These are phyloP conservation scores for Meyerozyma athensensis DNA, from an alignment of 1,139 yeast species.

Conservation along the genomic window DNA sequence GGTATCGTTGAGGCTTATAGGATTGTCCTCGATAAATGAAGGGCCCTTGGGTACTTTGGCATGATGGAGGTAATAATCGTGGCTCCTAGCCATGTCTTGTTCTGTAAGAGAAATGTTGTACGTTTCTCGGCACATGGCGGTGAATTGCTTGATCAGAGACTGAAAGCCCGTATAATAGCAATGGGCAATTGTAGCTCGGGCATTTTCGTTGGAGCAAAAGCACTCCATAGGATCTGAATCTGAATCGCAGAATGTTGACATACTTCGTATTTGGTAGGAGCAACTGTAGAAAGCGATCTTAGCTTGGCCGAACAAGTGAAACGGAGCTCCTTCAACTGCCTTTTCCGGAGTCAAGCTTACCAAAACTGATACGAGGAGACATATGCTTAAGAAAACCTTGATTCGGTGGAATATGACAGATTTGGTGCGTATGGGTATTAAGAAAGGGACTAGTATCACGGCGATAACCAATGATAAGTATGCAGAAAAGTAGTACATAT, in stretches of 20 bases:
- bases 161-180: slow-evolving; percentile 28
- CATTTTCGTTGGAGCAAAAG: slow-evolving; percentile 27
- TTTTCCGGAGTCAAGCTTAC: slow-evolving; percentile 27
- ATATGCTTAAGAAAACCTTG: slow-evolving; percentile 10
- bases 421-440: slow-evolving; percentile 13
- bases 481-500: slow-evolving; percentile 19
- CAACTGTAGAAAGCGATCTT: slow-evolving; percentile 32
- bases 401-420: background rate
- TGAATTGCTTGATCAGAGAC: slow-evolving; percentile 20
- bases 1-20: slow-evolving; percentile 24
- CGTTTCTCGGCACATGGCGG: slow-evolving; percentile 23
- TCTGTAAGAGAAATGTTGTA: slow-evolving; percentile 24
- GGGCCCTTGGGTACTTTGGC: slow-evolving; percentile 24
- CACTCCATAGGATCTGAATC: slow-evolving; percentile 15
- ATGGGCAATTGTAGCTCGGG: slow-evolving; percentile 39
- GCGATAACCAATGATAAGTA: slow-evolving; percentile 16
- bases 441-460: slow-evolving; percentile 17
- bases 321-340: slow-evolving; percentile 34
- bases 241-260: slow-evolving; percentile 23
- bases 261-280: slow-evolving; percentile 19
- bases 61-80: slow-evolving; percentile 33
- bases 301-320: slow-evolving; percentile 24
- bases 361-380: slow-evolving; percentile 18
- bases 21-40: slow-evolving; percentile 17
- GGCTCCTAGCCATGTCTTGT: slow-evolving; percentile 28